phyloP scores from a whole-genome alignment of 495 filamentous ascomycete genomes.

The Neurospora sp. region DNA sequence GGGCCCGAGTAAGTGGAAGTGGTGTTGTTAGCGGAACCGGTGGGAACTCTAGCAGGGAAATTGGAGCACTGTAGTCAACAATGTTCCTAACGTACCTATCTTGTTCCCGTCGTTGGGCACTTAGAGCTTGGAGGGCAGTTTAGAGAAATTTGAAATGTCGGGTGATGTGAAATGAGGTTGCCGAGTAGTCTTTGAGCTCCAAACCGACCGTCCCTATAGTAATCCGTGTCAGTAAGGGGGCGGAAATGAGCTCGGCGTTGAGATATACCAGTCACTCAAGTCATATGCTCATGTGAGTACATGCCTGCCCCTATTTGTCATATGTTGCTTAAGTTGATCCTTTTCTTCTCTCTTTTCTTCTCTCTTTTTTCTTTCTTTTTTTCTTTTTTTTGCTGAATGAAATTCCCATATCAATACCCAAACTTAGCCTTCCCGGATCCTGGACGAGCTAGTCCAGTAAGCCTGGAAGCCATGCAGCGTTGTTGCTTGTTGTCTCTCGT shows the following conservation, averaged over 20 bases:
- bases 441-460: not conserved
- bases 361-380: too few relatives aligned
- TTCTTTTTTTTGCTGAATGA: not conserved
- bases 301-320: not conserved
- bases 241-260: not conserved
- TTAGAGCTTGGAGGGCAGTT: not conserved
- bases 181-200: not conserved
- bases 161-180: not conserved
- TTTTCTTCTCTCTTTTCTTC: too few relatives aligned
- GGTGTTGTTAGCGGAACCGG: too few relatives aligned
- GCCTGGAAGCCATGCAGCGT: not conserved
- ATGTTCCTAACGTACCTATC: too few relatives aligned
- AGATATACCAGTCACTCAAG: not conserved
- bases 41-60: too few relatives aligned
- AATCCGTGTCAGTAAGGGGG: not conserved
- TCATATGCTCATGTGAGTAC: not conserved
- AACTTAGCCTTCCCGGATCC: too few relatives aligned
- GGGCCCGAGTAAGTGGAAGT: not conserved
- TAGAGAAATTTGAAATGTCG: not conserved
- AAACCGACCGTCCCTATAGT: not conserved
- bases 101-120: too few relatives aligned
- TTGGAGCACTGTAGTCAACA: too few relatives aligned
- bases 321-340: not conserved
- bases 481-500: not conserved
- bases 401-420: not conserved